A percentile compares a stretch with the other conserved stretches of the same genome.
Evolutionary conservation across 352 stramenopile genomes (phyloP).

Genomic region (Phytopythium aichiense): DNA sequence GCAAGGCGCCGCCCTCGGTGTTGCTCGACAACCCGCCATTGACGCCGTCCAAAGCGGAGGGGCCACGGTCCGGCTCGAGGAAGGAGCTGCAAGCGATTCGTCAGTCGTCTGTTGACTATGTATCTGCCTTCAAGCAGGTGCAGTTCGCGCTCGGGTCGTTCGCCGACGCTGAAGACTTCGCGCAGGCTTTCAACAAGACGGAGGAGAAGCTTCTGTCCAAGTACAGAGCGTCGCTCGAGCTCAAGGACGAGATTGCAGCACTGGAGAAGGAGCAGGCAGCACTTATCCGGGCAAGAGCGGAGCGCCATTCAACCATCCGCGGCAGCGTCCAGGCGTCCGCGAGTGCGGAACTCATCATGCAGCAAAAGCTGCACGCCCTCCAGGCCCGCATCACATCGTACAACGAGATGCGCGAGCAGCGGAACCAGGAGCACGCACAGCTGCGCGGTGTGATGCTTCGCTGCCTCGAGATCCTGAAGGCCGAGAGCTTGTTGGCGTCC

Average conservation of each 20-base stretch:
- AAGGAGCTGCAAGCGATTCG: background rate
- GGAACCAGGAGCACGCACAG: conserved; percentile 44
- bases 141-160: background rate
- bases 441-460: conserved; percentile 50
- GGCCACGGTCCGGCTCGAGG: background rate
- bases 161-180: background rate
- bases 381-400: conserved; percentile 33
- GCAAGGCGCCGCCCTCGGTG: background rate
- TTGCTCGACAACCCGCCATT: background rate
- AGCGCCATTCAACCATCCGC: conserved; percentile 30
- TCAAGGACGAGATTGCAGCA: conserved; percentile 42
- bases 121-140: background rate
- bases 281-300: conserved; percentile 24
- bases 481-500: conserved; percentile 26
- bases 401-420: conserved; percentile 44
- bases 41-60: background rate
- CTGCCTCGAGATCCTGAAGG: conserved; percentile 60
- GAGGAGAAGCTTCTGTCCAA: conserved; percentile 66
- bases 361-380: conserved; percentile 14
- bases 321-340: conserved; percentile 26
- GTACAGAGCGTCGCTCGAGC: conserved; percentile 47
- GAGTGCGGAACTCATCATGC: conserved; percentile 35
- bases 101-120: background rate
- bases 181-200: conserved; percentile 21
- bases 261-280: conserved; percentile 30